phyloP scores from a whole-genome alignment of 352 stramenopile species.

The Globisporangium ultimum region DNA sequence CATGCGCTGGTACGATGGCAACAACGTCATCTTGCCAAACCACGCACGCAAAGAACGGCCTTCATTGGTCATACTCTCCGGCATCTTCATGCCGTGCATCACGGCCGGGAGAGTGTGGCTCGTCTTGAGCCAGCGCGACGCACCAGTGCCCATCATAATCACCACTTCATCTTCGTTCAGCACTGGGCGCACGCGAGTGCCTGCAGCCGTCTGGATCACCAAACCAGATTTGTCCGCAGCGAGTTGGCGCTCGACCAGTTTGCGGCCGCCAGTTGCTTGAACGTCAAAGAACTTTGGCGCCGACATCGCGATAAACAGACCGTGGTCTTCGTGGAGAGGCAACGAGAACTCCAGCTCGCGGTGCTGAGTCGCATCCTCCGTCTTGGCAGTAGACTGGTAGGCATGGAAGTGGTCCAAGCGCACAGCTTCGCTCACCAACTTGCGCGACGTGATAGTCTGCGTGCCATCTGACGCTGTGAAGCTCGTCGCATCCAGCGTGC shows the following conservation, averaged over 20 bases:
- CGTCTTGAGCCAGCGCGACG: no score
- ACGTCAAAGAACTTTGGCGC: conserved; percentile 47
- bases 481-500: conserved; percentile 29
- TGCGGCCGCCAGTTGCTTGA: conserved; percentile 6
- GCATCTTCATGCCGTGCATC: no score
- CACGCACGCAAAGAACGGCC: no score
- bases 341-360: conserved; percentile 31
- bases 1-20: no score
- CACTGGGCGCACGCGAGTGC: conserved; percentile 29
- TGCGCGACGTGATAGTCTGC: conserved; percentile 24
- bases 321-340: conserved; percentile 52
- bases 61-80: no score
- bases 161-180: no score
- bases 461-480: conserved; percentile 39
- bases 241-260: conserved; percentile 17
- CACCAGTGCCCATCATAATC: no score
- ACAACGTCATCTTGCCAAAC: no score
- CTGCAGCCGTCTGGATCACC: conserved; percentile 28
- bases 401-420: conserved; percentile 65
- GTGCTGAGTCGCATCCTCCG: conserved; percentile 9
- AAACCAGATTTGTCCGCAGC: conserved; percentile 33
- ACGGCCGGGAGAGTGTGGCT: no score
- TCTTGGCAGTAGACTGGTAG: conserved; percentile 32
- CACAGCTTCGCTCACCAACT: conserved; percentile 41
- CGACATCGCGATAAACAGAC: conserved; percentile 51